Evolutionary conservation across 1,284 basidiomycete species (phyloP).

Genomic region (Malassezia caprae): DNA sequence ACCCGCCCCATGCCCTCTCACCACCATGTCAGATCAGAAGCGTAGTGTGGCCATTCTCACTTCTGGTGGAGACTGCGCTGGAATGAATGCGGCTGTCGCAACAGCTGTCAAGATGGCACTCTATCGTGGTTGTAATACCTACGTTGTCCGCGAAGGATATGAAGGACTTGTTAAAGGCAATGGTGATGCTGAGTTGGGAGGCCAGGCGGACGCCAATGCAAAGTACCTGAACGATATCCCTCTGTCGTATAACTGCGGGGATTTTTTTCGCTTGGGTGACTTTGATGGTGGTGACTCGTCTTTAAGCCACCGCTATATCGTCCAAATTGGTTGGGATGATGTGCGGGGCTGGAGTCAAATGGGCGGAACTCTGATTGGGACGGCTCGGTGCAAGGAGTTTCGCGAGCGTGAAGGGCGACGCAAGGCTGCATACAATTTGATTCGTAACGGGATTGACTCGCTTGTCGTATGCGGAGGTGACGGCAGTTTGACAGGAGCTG

Average conservation of each 20-base stretch:
- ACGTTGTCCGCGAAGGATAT: slow-evolving; percentile 71
- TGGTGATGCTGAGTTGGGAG: neutral
- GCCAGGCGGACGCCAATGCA: neutral
- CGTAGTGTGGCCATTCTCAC: slow-evolving; percentile 70
- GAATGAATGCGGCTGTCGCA: slow-evolving; percentile 48
- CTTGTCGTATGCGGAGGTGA: slow-evolving; percentile 94
- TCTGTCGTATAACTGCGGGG: slow-evolving; percentile 72
- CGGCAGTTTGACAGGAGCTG: slow-evolving; percentile 88
- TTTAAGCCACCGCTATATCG: slow-evolving; percentile 69
- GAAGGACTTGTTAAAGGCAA: slow-evolving; percentile 70
- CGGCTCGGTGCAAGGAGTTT: slow-evolving; percentile 79
- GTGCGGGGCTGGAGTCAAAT: slow-evolving; percentile 77
- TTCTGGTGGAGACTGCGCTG: slow-evolving; percentile 91
- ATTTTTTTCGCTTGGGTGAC: slow-evolving; percentile 69
- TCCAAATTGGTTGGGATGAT: slow-evolving; percentile 96
- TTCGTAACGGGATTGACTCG: slow-evolving; percentile 91
- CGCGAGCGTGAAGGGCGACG: slow-evolving; percentile 75
- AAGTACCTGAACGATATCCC: neutral
- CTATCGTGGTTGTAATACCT: slow-evolving; percentile 56
- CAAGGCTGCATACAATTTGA: slow-evolving; percentile 76
- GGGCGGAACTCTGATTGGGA: slow-evolving; percentile 92
- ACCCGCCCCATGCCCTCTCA: neutral
- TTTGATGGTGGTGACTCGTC: slow-evolving; percentile 12
- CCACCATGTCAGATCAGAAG: neutral
- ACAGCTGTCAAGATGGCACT: slow-evolving; percentile 47